These are phyloP conservation scores for Solanum tarijense DNA, from an alignment of 257 asterid species.

Conservation along the genomic window DNA sequence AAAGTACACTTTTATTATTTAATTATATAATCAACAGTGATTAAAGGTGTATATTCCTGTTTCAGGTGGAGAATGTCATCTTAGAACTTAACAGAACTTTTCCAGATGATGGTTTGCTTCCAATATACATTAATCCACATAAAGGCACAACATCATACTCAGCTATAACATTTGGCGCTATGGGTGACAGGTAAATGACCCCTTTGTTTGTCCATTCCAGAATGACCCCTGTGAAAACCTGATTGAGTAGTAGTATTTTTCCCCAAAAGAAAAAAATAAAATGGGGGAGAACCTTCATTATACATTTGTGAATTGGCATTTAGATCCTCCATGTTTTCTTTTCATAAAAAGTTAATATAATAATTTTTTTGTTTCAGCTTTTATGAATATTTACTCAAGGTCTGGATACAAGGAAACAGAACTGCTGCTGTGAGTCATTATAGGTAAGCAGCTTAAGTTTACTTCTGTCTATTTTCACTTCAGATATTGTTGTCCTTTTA, in stretches of 20 bases:
- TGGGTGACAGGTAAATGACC: slow-evolving; percentile 88
- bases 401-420: slow-evolving; percentile 97
- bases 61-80: slow-evolving; percentile 90
- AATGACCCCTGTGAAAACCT: not conserved
- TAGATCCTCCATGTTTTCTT: not conserved
- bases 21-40: not conserved
- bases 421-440: slow-evolving; percentile 75
- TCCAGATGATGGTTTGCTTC: slow-evolving; percentile 93
- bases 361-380: slow-evolving; percentile 48
- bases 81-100: slow-evolving; percentile 77
- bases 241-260: not conserved
- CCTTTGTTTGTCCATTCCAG: not conserved
- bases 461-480: not conserved
- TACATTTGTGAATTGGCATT: not conserved
- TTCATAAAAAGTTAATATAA: not conserved
- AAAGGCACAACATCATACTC: slow-evolving; percentile 66
- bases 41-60: slow-evolving; percentile 10
- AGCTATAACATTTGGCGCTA: slow-evolving; percentile 96
- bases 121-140: slow-evolving; percentile 80
- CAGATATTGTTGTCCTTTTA: not conserved
- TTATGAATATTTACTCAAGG: slow-evolving; percentile 94
- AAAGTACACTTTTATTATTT: not conserved
- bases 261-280: not conserved
- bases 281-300: not conserved
- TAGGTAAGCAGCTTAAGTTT: slow-evolving; percentile 38